Base-by-base conservation (phyloP, 495 filamentous ascomycete genomes). In the Xylaria curta region DNA sequence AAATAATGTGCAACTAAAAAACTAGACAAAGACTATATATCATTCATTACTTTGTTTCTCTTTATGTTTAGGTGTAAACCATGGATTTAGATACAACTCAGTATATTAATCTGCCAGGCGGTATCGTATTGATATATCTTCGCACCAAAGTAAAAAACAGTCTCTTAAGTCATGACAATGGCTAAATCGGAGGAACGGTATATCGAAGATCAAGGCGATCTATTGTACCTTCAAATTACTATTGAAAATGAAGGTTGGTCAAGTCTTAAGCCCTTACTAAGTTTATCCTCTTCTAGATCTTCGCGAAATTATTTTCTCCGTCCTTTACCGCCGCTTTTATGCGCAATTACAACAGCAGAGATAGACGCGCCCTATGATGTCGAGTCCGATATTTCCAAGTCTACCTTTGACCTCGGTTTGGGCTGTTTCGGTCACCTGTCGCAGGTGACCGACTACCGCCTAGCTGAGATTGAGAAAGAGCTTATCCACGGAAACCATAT, bases 281-380 rank as follows among this genome's bases (percentile, higher is more conserved):
- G 58, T 9, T 70, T 70, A 10, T 69, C 58, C 49, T 62, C 42
- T 47, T 61, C 67, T 3, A 51, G n/a, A 28, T 38, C 58, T 12
- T 53, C 58, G 17, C 56, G 26, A 44, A 19, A 58, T 40, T 42
- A 17, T 1, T 31, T n/a, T 24, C 58, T 56, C 10, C 10, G 10
- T 40, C 58, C 10, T 53, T 53, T 13, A 63, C 17, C 42, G n/a
- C 5, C 4, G 8, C 56, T 53, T 44, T 10, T 42, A 47, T 46
- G 38, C 36, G 53, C 1, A 24, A 26, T 4, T 12, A 28, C 38
- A 10, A 51, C 4, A 61, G n/a, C 24, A 40, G 58, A 40, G 33
- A 31, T 36, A 31, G 33, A 12, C 4, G 13, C 17, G 17, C 44
- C 1, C 13, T n/a, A 46, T 3, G 53, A 47, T 51, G 26, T 31